Percentiles rank a stretch among this genome's conserved stretches.
Conservation (phyloP, 441 rosid species). For the Pelargonium citronellum region DNA sequence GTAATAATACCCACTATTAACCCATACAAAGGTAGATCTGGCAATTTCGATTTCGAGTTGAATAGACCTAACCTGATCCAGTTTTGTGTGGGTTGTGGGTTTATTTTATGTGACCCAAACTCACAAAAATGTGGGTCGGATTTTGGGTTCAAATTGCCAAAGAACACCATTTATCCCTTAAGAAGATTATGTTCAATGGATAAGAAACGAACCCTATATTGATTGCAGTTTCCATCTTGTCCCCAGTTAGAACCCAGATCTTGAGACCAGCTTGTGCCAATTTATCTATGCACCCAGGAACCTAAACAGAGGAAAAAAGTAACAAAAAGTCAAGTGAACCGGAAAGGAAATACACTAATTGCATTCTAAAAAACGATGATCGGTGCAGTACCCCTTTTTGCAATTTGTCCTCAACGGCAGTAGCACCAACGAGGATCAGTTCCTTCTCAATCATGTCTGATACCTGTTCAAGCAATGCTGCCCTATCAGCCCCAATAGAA, state of each 20-base stretch:
- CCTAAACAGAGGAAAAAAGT: constrained; percentile 27
- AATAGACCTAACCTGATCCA: too few species aligned
- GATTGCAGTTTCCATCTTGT: constrained; percentile 78
- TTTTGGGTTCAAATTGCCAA: too few species aligned
- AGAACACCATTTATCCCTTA: background rate
- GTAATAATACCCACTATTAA: background rate
- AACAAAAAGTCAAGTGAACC: too few species aligned
- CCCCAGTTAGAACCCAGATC: constrained; percentile 76
- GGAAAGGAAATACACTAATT: background rate
- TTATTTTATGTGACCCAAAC: too few species aligned
- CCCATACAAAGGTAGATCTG: too few species aligned
- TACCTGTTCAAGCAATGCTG: constrained; percentile 44
- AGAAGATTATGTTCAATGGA: background rate
- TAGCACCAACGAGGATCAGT: constrained; percentile 66
- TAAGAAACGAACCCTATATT: constrained; percentile 52
- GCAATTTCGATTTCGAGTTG: too few species aligned
- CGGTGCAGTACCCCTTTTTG: constrained; percentile 53
- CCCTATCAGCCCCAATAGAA: constrained; percentile 47
- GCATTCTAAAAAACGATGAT: constrained; percentile 15
- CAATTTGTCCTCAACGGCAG: constrained; percentile 76
- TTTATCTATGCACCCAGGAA: constrained; percentile 72
- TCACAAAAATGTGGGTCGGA: too few species aligned
- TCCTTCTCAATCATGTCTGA: constrained; percentile 50
- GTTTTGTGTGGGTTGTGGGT: too few species aligned
- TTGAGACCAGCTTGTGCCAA: constrained; percentile 81